A percentile compares a stretch with the other conserved stretches of the same genome.
Evolutionary conservation across 2,329 filamentous ascomycete genomes (phyloP).

Genomic region (Macroventuria anomochaeta): DNA sequence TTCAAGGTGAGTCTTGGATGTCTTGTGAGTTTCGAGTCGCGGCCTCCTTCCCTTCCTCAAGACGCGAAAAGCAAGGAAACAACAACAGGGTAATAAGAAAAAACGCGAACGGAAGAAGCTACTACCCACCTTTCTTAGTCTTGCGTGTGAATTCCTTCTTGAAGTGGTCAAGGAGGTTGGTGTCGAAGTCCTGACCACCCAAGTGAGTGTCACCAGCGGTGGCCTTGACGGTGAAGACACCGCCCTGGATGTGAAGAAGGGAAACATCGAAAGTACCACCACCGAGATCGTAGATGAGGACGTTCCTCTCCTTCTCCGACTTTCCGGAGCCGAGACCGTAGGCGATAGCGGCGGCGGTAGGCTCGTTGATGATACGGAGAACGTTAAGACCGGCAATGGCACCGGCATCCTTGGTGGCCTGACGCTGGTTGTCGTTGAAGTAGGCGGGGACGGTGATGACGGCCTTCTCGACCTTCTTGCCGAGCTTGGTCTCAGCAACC

Average conservation of each 20-base stretch:
- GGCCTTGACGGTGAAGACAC: slow-evolving; percentile 99
- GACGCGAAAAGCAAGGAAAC: too few species aligned
- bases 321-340: slow-evolving; percentile 97
- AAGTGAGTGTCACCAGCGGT: slow-evolving; percentile 97
- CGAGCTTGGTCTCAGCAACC: slow-evolving; percentile 96
- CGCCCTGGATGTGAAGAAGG: slow-evolving; percentile 96
- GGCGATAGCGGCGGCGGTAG: slow-evolving; percentile 95
- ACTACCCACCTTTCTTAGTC: slow-evolving; percentile 61
- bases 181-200: slow-evolving; percentile 96
- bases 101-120: too few species aligned
- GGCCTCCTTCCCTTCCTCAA: too few species aligned
- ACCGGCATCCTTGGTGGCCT: slow-evolving; percentile 99
- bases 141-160: slow-evolving; percentile 91
- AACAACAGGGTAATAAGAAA: too few species aligned
- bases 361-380: slow-evolving; percentile 99
- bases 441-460: slow-evolving; percentile 99
- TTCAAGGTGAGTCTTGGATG: too few species aligned
- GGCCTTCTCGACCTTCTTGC: slow-evolving; percentile 98
- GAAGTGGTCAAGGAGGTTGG: slow-evolving; percentile 93
- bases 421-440: slow-evolving; percentile 99
- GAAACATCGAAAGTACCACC: slow-evolving; percentile 99
- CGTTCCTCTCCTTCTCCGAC: slow-evolving; percentile 96
- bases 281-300: slow-evolving; percentile 99
- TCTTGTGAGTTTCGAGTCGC: too few species aligned
- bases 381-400: slow-evolving; percentile 97